Evolutionary conservation across 768 basidiomycete genomes (phyloP).

Genomic region (Mycena capillaripes): DNA sequence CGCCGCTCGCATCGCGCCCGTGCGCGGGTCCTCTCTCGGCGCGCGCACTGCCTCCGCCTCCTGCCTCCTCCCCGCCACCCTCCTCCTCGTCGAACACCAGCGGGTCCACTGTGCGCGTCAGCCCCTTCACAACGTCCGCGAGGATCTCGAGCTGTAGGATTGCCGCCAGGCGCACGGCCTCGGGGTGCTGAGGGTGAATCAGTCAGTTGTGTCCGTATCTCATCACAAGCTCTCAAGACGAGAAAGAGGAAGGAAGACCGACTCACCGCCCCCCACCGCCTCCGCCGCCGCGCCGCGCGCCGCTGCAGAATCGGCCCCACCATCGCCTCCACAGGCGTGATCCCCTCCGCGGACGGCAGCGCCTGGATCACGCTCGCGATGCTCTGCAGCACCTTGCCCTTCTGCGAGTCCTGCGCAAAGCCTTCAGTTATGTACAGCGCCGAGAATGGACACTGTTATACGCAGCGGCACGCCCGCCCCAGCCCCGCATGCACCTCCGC

Average conservation of each 20-base stretch:
- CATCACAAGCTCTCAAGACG: too few species aligned
- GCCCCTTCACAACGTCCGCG: constrained; percentile 88
- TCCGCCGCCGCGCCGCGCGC: constrained; percentile 72
- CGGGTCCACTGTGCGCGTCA: constrained; percentile 83
- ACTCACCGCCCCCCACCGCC: constrained; percentile 66
- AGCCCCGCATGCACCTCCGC: constrained; percentile 86
- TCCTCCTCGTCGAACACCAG: constrained; percentile 71
- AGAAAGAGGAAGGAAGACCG: background rate
- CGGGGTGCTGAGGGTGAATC: constrained; percentile 65
- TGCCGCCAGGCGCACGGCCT: constrained; percentile 75
- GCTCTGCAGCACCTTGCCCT: constrained; percentile 91
- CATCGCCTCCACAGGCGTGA: constrained; percentile 86
- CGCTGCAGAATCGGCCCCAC: constrained; percentile 81
- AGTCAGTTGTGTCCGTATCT: background rate
- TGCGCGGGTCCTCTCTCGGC: constrained; percentile 75
- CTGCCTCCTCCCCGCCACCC: constrained; percentile 67
- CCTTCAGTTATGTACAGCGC: background rate
- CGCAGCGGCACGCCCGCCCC: constrained; percentile 79
- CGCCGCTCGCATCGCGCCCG: constrained; percentile 73
- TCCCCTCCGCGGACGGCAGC: constrained; percentile 81
- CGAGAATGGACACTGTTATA: background rate
- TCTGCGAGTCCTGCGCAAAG: constrained; percentile 77
- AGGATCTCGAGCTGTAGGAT: constrained; percentile 85
- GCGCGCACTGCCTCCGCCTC: constrained; percentile 71
- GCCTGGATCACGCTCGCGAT: constrained; percentile 96